Base-by-base conservation (phyloP, 495 filamentous ascomycete species). In the Penicillium herquei region DNA sequence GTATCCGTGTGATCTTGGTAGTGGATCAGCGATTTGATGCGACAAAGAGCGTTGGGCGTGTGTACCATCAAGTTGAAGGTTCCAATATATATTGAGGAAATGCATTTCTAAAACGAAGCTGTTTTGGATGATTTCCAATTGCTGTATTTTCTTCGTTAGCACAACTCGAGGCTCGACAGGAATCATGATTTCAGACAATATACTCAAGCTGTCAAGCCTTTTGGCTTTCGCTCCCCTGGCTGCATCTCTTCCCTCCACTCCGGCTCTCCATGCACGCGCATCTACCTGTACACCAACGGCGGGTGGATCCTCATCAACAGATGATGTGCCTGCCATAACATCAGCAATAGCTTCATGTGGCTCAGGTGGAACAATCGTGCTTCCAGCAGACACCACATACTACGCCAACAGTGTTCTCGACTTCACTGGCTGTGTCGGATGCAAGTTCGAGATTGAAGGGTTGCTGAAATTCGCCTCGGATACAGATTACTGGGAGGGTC, bases 381-480 rank as follows among this genome's bases (percentile, higher is more conserved):
- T 79, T 35, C 77, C 77, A 3, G 54, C 64, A 2, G 69, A 65
- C 1, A 65, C 49, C 0, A 78, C 73, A 3, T 80, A 78, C 51
- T 68, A 69, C 51, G 54, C 75, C 41, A 69, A 73, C 56, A 73
- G 70, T 21, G 65, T 69, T 7, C 70, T 78, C 6, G 65, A 70
- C 34, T 73, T 78, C 37, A 39, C 69, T 0, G 70, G 67, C 7
- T 76, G 75, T 54, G 51, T 44, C 4, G 62, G 60, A 33, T 78
- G 75, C 43, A 70, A 72, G 49, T 68, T 79, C 37, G 73, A 76
- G 49, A 46, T 78, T 0, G 75, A 79, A 49, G 76, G 74, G 0
- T 53, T 67, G 8, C 49, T 78, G 21, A 74, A 75, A 35, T 74
- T 71, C 35, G 54, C 64, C 7, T 70, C 69, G 18, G 55, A 70